Percentiles rank a stretch among this genome's conserved stretches.
Conservation (phyloP, 768 basidiomycete genomes). For the Amanita exitialis region DNA sequence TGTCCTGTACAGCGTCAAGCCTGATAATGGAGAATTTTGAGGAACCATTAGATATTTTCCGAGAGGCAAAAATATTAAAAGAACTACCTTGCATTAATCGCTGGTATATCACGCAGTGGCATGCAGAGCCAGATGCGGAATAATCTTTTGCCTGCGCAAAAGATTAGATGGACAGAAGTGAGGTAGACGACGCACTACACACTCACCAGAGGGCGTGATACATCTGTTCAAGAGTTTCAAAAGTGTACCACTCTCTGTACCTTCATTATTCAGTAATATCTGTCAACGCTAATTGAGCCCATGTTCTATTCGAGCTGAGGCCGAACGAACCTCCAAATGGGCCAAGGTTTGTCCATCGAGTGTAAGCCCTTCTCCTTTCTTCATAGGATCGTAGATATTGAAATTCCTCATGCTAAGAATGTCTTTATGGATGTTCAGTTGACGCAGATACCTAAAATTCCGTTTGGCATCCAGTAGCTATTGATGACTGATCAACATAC, state of each 20-base stretch:
- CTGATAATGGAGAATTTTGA: slow-evolving; percentile 25
- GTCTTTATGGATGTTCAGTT: slow-evolving; percentile 93
- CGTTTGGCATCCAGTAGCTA: slow-evolving; percentile 16
- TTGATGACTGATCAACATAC: slow-evolving; percentile 26
- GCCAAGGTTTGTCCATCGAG: slow-evolving; percentile 93
- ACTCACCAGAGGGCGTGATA: slow-evolving; percentile 82
- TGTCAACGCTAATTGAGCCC: slow-evolving; percentile 13
- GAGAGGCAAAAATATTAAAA: not conserved
- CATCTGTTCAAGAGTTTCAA: slow-evolving; percentile 76
- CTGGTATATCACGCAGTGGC: slow-evolving; percentile 71
- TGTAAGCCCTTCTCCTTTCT: slow-evolving; percentile 72
- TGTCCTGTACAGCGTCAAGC: slow-evolving; percentile 89
- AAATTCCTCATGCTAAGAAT: slow-evolving; percentile 95
- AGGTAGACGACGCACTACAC: not conserved
- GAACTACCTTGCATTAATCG: slow-evolving; percentile 82
- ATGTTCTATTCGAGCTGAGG: not conserved
- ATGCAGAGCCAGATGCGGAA: slow-evolving; percentile 97
- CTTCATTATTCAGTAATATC: slow-evolving; percentile 90
- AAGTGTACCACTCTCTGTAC: slow-evolving; percentile 85
- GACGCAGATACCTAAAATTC: slow-evolving; percentile 63
- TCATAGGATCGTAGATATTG: slow-evolving; percentile 95
- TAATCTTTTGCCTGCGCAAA: slow-evolving; percentile 70
- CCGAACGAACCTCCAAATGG: slow-evolving; percentile 69
- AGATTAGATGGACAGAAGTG: not conserved
- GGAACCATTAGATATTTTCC: not conserved